Evolutionary conservation across 768 basidiomycete genomes (phyloP), one percentile per base, ranked within the genome.

Genomic region (Hericium alpestre): DNA sequence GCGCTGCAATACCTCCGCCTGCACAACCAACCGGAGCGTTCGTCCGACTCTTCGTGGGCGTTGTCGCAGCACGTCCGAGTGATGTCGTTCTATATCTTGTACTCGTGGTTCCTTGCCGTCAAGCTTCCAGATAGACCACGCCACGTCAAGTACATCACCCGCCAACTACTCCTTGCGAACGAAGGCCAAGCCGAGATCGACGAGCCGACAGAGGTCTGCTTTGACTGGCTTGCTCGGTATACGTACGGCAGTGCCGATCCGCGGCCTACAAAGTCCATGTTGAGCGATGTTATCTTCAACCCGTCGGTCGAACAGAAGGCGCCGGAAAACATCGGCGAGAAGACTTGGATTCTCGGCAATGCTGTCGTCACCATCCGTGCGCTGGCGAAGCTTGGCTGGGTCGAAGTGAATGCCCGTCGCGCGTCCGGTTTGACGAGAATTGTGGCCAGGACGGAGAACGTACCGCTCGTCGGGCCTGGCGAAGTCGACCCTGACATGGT

Each of bases 181-280:
- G 87, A 89, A 58, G 84, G 80, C 13, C 81, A 79, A 54, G 72
- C 73, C 1, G 77, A 80, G 41, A 74, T 94, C 5, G 96, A 98
- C 68, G 91, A 90, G 58, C 85, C 87, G 25, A 90, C 93, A 0
- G 92, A 97, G 66, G 95, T 98, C 38, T 95, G 92, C 70, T 94
- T 98, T 66, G 96, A 99, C 68, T 98, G 94, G 93, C 77, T 99
- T 16, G 87, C 92, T 10, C 79, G 96, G 16, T 96, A 96, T 67
- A 87, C 95, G 0, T 97, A 94, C 64, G 92, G 86, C 13, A 93
- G 87, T 64, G 92, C 93, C 15, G 93, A 96, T 66, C 94, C 95
- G 1, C 82, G 89, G 15, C 92, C 95, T 2, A 82, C 92, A 1
- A 79, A 76, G 37, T 91, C 90, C 1, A 76, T 86, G 53, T 77